Evolutionary conservation across 208 protist genomes (phyloP).

Genomic region (Polymyxa betae): DNA sequence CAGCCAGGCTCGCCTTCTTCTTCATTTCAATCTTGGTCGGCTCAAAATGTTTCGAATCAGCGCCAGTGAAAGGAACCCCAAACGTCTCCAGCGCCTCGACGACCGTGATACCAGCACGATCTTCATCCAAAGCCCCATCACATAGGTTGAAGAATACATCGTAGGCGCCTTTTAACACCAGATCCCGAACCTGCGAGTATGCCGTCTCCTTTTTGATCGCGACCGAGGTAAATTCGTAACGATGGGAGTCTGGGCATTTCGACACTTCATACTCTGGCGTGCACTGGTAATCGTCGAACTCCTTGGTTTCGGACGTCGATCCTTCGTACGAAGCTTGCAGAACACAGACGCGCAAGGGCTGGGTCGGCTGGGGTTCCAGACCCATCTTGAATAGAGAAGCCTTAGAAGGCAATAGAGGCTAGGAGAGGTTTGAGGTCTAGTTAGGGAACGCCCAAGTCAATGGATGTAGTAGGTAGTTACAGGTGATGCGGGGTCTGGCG

Average conservation of each 20-base stretch:
- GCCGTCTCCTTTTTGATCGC: constrained; percentile 34
- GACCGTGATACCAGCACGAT: constrained; percentile 27
- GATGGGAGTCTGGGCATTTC: not conserved
- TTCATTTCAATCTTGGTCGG: constrained; percentile 32
- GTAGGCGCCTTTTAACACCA: not conserved
- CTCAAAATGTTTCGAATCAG: constrained; percentile 49
- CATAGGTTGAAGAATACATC: constrained; percentile 45
- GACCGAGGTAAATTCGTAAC: constrained; percentile 36
- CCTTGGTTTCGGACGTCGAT: constrained; percentile 9
- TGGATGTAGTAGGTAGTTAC: too few species aligned
- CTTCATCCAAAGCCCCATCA: constrained; percentile 45
- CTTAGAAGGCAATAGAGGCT: too few species aligned
- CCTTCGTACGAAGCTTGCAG: constrained; percentile 46
- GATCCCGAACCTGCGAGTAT: constrained; percentile 40
- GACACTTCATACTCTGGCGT: not conserved
- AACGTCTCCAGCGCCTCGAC: constrained; percentile 21
- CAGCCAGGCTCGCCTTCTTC: not conserved
- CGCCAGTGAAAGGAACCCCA: constrained; percentile 24
- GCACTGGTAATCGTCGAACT: constrained; percentile 27
- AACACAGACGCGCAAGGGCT: constrained; percentile 38
- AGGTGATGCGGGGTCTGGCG: too few species aligned
- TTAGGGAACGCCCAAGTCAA: too few species aligned
- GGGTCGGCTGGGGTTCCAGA: too few species aligned
- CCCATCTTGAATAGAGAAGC: too few species aligned
- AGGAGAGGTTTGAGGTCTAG: too few species aligned